Percentiles rank a stretch among this genome's conserved stretches.
phyloP scores from a whole-genome alignment of 768 basidiomycete species.

The Suillus subaureus region DNA sequence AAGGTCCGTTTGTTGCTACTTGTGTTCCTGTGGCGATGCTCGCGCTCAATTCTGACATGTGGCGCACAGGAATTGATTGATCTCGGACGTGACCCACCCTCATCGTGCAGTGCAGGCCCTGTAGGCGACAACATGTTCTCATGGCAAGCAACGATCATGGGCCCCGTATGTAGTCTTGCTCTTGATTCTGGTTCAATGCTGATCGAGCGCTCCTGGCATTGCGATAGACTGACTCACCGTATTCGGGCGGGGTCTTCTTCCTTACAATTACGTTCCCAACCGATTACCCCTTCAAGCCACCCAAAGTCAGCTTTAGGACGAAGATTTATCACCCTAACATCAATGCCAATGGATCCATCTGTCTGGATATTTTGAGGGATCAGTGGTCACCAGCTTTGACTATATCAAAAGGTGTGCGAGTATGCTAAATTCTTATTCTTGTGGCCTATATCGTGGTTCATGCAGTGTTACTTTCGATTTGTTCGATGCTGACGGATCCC shows the following conservation, averaged over 20 bases:
- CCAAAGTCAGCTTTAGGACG: conserved; percentile 99
- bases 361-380: conserved; percentile 96
- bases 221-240: conserved; percentile 90
- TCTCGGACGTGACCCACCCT: conserved; percentile 99
- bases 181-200: conserved; percentile 8
- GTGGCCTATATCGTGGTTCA: conserved; percentile 5
- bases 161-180: conserved; percentile 68
- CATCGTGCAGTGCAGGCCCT: conserved; percentile 98
- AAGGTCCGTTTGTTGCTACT: conserved; percentile 58
- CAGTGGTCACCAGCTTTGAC: conserved; percentile 99
- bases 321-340: conserved; percentile 99
- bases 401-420: conserved; percentile 88
- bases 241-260: conserved; percentile 99
- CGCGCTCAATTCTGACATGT: conserved; percentile 16
- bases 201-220: conserved; percentile 26
- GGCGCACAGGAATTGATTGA: conserved; percentile 89
- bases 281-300: conserved; percentile 99
- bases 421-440: not conserved
- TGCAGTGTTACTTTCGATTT: conserved; percentile 92
- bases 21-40: conserved; percentile 18
- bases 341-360: conserved; percentile 99
- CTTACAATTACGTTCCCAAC: conserved; percentile 91
- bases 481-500: conserved; percentile 99
- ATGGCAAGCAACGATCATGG: conserved; percentile 99
- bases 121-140: conserved; percentile 98